These are phyloP conservation scores for Neofusicoccum parvum DNA, from an alignment of 2,329 filamentous ascomycete species.

Conservation along the genomic window DNA sequence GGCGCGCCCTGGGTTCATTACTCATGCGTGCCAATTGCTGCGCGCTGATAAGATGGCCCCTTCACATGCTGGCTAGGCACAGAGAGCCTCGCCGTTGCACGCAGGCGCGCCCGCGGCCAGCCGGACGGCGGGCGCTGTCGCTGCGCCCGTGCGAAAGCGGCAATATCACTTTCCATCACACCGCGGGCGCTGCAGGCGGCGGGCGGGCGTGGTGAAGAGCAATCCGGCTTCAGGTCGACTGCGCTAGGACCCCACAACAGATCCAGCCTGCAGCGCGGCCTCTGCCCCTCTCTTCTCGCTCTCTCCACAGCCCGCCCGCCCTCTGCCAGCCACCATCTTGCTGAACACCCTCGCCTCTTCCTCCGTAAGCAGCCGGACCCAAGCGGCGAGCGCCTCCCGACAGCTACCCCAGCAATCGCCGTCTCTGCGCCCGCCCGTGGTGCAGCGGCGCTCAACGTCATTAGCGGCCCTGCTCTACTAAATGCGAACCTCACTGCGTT, in stretches of 20 bases:
- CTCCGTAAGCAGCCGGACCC: constrained; percentile 10
- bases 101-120: no score
- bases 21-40: background rate
- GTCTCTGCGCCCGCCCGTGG: background rate
- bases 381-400: background rate
- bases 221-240: background rate
- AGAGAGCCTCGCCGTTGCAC: background rate
- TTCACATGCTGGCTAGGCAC: background rate
- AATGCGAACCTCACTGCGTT: constrained; percentile 19
- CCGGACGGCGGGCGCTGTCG: no score
- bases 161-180: no score
- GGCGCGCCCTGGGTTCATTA: no score
- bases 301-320: background rate
- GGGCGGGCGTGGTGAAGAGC: background rate
- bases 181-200: background rate
- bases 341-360: constrained; percentile 6
- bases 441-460: constrained; percentile 15
- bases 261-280: no score
- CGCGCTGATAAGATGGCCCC: background rate
- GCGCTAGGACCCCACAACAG: no score
- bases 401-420: constrained; percentile 2
- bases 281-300: no score
- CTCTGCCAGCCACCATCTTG: background rate
- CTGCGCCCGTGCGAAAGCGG: no score
- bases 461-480: constrained; percentile 8